Conservation (phyloP, 1,284 basidiomycete genomes). For the Moesziomyces sp. region DNA sequence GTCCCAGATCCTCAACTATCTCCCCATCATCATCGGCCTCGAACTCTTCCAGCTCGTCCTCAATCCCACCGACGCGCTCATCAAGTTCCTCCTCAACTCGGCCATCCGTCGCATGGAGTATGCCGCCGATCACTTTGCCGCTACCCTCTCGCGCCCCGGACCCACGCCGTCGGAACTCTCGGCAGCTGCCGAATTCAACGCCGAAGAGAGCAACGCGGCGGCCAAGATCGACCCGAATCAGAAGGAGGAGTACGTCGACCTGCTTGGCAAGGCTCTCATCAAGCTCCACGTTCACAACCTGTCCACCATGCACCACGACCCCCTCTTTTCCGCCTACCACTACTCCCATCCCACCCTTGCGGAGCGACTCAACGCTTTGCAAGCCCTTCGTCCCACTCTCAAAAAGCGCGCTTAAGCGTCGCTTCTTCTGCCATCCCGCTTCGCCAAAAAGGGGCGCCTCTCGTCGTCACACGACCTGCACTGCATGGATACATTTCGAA, state of each 20-base stretch:
- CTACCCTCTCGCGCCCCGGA: conserved; percentile 44
- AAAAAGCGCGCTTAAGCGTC: conserved; percentile 19
- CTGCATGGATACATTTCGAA: too few species aligned
- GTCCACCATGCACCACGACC: conserved; percentile 65
- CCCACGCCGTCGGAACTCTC: conserved; percentile 42
- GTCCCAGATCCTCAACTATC: conserved; percentile 43
- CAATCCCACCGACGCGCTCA: conserved; percentile 58
- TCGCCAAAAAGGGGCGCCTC: too few species aligned
- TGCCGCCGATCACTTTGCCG: conserved; percentile 62
- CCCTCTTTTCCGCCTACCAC: conserved; percentile 65
- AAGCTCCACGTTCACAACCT: conserved; percentile 66
- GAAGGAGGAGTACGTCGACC: conserved; percentile 56
- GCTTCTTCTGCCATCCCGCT: too few species aligned
- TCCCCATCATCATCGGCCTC: conserved; percentile 63
- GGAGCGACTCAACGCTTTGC: conserved; percentile 59
- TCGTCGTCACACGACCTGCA: too few species aligned
- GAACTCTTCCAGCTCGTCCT: conserved; percentile 66
- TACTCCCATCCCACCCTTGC: conserved; percentile 64
- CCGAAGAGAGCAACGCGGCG: conserved; percentile 17
- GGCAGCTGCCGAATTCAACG: conserved; percentile 41
- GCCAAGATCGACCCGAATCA: conserved; percentile 39
- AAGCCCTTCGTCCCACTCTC: conserved; percentile 22
- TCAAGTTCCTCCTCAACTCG: conserved; percentile 63
- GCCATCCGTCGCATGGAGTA: conserved; percentile 63
- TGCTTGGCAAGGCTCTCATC: conserved; percentile 61